Base-by-base conservation (phyloP, 2,329 filamentous ascomycete genomes). In the Calonectria hongkongensis region DNA sequence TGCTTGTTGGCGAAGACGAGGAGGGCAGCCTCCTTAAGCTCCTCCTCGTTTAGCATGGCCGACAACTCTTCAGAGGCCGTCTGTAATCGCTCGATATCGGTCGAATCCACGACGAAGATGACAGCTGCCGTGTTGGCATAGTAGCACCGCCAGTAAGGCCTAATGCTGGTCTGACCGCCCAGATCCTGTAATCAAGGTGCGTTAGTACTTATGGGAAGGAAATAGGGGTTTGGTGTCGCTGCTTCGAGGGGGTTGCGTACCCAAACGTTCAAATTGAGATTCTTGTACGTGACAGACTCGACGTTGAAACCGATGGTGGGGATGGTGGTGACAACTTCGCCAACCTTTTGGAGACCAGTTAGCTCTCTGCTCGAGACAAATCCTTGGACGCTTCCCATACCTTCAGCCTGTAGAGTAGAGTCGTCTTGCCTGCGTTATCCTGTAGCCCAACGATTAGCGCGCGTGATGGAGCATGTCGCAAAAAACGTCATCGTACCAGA, bases 291-390 rank as follows among this genome's bases (percentile, higher is more conserved):
- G 76, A 99, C 97, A 27, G 95, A 98, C 87, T 99, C 97, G 80
- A 99, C 97, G 85, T 99, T 99, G 89, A 99, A 99, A 74, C 97
- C 97, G 84, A 99, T 98, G 68, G 97, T 99, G 25, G 97, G 97
- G 89, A 98, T 98, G 81, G 97, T 99, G 74, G 97, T 98, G 78
- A 99, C 97, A 54, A 99, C 97, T 85, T 99, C 97, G 83, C 97
- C 97, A 82, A 99, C 98, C 95, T 98, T 83, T 47, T 33, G 7
- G 33, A 28, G 41, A 36, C 12, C n/a, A n/a, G 72, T 74, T 66
- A 80, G 76, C 62, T 65, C 43, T 27, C 56, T 73, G 54, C 10
- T 16, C 41, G 27, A 13, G 21, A 16, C 36, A 39, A 39, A 21
- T 16, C 18, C 25, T 60, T 27, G 45, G 28, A 63, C 50, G 41